A percentile compares a stretch with the other conserved stretches of the same genome.
phyloP scores from a whole-genome alignment of 352 stramenopile genomes.

The Globisporangium canariense region DNA sequence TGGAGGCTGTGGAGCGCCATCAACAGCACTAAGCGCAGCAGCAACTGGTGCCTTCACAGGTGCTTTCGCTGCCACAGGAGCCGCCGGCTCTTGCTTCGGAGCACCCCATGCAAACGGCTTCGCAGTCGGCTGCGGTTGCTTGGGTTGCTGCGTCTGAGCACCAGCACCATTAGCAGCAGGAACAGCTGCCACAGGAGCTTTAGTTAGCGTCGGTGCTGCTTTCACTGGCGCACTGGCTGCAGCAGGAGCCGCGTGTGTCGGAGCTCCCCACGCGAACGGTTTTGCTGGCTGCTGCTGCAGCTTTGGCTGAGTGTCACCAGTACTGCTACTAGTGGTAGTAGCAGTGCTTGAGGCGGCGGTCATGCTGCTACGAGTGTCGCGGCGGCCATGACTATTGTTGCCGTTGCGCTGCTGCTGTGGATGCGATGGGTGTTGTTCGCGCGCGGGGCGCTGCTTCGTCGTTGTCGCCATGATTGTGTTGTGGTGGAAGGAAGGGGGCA shows the following conservation, averaged over 20 bases:
- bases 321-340: not conserved
- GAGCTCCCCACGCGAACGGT: constrained; percentile 12
- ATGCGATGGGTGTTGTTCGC: constrained; percentile 4
- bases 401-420: constrained; percentile 5
- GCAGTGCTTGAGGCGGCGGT: too few relatives aligned
- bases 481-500: not conserved
- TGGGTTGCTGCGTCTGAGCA: not conserved
- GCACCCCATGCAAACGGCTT: constrained; percentile 15
- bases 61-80: not conserved
- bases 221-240: not conserved
- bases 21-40: not conserved
- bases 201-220: not conserved
- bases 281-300: constrained; percentile 12
- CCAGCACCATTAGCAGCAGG: not conserved
- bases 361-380: constrained; percentile 1
- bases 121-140: constrained; percentile 2
- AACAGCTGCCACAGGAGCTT: not conserved
- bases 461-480: constrained; percentile 5
- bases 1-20: not conserved
- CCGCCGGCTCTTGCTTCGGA: not conserved
- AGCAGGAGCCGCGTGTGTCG: not conserved
- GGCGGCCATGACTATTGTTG: not conserved
- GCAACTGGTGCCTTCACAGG: not conserved
- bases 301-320: not conserved
- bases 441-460: constrained; percentile 5